Evolutionary conservation across 2,329 filamentous ascomycete species (phyloP), one percentile per base, ranked within the genome.

Genomic region (Mollisiaceae sp.): DNA sequence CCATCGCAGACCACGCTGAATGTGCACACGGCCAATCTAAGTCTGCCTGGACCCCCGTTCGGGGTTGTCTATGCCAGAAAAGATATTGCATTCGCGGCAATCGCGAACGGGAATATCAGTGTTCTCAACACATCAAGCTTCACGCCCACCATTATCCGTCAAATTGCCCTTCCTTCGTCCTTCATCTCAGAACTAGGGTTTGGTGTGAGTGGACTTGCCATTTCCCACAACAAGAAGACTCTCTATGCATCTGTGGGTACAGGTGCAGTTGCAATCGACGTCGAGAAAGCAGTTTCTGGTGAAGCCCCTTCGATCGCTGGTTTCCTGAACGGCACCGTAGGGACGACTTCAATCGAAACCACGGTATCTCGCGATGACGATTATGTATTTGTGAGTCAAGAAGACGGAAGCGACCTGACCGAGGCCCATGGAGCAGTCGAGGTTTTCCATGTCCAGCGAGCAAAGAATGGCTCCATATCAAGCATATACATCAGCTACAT

Each of bases 401-500:
- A 41, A 9, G 3, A 41, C 12, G 38, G 38, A 41, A 41, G 15
- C 38, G 12, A 41, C 8, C 4, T 41, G 12, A 41, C 38, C 11
- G 8, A 41, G 2, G 2, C 15, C 38, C 38, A n/a, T 60, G 62
- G 62, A 36, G 43, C 41, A 2, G 54, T 64, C 38, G 62, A 64
- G 22, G 56, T 59, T 20, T 59, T 59, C 27, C 18, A 54, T 3
- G 27, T 59, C 18, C 5, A 64, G 11, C 62, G 43, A 18, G 32
- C 41, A n/a, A 39, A 8, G 4, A 59, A 59, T 43, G 55, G 55
- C 4, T 52, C 62, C 5, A 39, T 64, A 14, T 64, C 62, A 8
- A 64, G 43, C 62, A 60, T 41, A 52, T 59, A 52, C 35, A 12
- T 64, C 6, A 39, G 62, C 24, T 61, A 38, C 59, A 61, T 61